A percentile compares a stretch with the other conserved stretches of the same genome.
Conservation (phyloP, 148 eudicot genomes). For the Polygonum aviculare region DNA sequence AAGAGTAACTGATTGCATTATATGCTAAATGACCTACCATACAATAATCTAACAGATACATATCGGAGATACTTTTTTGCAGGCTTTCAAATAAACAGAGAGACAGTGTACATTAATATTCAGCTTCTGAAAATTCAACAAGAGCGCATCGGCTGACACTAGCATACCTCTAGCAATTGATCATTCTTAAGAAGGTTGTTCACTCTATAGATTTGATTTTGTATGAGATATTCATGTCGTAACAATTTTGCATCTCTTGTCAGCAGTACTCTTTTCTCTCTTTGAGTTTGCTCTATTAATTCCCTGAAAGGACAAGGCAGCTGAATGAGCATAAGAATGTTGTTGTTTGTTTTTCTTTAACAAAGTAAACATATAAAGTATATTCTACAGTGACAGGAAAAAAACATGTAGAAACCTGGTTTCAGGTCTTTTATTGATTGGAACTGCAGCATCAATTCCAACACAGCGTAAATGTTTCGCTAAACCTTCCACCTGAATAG, state of each 20-base stretch:
- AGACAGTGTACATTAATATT: neutral
- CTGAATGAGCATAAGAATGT: neutral
- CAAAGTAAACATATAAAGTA: neutral
- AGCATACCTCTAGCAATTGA: constrained; percentile 70
- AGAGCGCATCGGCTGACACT: neutral
- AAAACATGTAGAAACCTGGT: constrained; percentile 41
- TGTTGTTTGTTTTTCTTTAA: neutral
- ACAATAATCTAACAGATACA: neutral
- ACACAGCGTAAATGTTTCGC: constrained; percentile 91
- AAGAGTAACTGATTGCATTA: neutral
- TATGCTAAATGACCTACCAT: neutral
- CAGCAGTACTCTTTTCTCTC: constrained; percentile 82
- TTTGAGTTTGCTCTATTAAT: constrained; percentile 67
- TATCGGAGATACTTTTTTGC: neutral
- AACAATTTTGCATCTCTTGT: constrained; percentile 90
- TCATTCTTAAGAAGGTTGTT: constrained; percentile 86
- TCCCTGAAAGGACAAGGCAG: constrained; percentile 39
- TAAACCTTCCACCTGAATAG: constrained; percentile 76
- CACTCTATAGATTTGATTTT: constrained; percentile 80
- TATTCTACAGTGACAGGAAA: neutral
- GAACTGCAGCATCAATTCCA: constrained; percentile 92
- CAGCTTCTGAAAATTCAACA: neutral
- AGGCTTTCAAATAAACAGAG: neutral
- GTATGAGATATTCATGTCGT: constrained; percentile 67
- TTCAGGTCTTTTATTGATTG: constrained; percentile 67